Base-by-base conservation (phyloP, 2,329 filamentous ascomycete species). In the Curvularia eragrostidis region DNA sequence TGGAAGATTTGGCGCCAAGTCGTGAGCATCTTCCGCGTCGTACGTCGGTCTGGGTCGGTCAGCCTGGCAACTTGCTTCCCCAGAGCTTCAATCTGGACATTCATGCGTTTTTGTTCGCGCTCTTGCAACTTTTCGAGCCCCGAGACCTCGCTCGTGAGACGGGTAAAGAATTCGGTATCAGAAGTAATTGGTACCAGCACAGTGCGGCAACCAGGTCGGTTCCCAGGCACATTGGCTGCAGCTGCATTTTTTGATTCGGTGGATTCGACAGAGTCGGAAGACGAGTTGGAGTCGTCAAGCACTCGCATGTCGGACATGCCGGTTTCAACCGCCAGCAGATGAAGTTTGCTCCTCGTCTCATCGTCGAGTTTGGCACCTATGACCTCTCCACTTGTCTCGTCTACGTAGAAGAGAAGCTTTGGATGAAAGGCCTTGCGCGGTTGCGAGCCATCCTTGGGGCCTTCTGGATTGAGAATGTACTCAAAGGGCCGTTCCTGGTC, bases 1-100 rank as follows among this genome's bases (percentile, higher is more conserved):
- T 92, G 88, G 68, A 96, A 94, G 62, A 96, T 88, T 63, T 89
- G 84, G 48, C 92, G 86, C 92, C 92, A 96, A 36, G 84, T 84
- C 52, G 87, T 85, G 23, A 96, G 78, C 70, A 95, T 90, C 43
- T 83, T 78, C 51, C 79, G 82, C 43, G 82, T 87, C 60, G 84
- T 86, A 44, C 85, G 83, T 19, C 86, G 84, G 52, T 84, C 84
- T 3, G 90, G 90, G 58, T 86, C 85, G 0, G 89, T 86, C 7
- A 91, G 81, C 43, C 81, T 80, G 24, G 86, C 82, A 21, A 96
- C 83, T 28, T 88, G 84, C 26, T 83, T 79, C 3, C 90, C 89
- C 0, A 96, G 81, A 6, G 80, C 77, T 24, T 81, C 78, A 51
- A 96, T 89, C 58, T 91, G 83, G 4, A 75, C 71, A 44, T 83